A percentile compares a stretch with the other conserved stretches of the same genome.
These are phyloP conservation scores for Pseudogymnoascus sp. DNA, from an alignment of 2,329 filamentous ascomycete genomes.

Conservation along the genomic window DNA sequence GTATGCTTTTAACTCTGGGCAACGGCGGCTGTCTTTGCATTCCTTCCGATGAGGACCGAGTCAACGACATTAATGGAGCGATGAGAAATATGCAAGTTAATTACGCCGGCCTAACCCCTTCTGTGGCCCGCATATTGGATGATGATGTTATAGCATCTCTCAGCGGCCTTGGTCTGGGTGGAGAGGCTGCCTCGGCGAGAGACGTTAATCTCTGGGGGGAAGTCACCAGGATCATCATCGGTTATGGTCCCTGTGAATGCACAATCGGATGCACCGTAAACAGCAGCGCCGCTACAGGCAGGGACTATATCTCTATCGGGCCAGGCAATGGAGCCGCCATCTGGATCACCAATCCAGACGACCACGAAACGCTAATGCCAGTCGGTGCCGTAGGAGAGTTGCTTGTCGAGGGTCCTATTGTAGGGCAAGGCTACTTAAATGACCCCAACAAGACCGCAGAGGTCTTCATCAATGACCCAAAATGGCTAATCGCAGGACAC, in stretches of 20 bases:
- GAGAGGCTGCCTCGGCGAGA: constrained; percentile 31
- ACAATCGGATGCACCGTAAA: constrained; percentile 17
- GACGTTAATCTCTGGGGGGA: constrained; percentile 34
- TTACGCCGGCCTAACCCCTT: constrained; percentile 25
- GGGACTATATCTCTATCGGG: constrained; percentile 11
- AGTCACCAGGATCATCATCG: constrained; percentile 34
- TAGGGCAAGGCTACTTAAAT: constrained; percentile 56
- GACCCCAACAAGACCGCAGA: constrained; percentile 51
- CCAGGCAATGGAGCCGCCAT: constrained; percentile 14
- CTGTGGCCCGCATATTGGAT: constrained; percentile 23
- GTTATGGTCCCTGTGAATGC: constrained; percentile 34
- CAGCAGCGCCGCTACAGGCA: constrained; percentile 12
- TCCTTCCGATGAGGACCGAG: constrained; percentile 32
- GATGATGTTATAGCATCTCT: constrained; percentile 22
- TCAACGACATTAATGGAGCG: constrained; percentile 32
- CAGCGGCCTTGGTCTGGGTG: constrained; percentile 21
- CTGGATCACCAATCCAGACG: constrained; percentile 33
- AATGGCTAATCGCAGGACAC: constrained; percentile 42
- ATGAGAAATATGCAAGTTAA: constrained; percentile 22
- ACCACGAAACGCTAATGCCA: constrained; percentile 20
- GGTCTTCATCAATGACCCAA: constrained; percentile 50
- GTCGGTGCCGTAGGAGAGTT: constrained; percentile 26
- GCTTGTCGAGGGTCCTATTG: constrained; percentile 43
- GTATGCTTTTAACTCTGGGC: constrained; percentile 33
- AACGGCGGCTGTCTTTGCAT: constrained; percentile 36